Evolutionary conservation across 495 filamentous ascomycete species (phyloP).

Genomic region (Acidiella bohemica): DNA sequence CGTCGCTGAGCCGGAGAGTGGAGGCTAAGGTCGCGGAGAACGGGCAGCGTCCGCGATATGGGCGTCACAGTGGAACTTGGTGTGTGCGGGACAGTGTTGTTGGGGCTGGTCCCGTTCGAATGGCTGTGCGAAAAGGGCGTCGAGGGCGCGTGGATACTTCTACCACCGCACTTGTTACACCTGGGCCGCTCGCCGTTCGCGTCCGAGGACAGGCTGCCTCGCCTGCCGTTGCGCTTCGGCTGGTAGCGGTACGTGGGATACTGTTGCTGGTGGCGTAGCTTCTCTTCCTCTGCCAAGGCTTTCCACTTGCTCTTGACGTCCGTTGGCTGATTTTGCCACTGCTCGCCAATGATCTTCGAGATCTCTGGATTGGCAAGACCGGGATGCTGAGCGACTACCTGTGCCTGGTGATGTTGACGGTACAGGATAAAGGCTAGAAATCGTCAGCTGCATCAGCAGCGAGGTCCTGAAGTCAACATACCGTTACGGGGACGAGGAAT

Average conservation of each 20-base stretch:
- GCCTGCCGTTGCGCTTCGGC: conserved; percentile 55
- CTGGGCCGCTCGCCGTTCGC: conserved; percentile 28
- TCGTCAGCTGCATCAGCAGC: not conserved
- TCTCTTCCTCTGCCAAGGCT: conserved; percentile 84
- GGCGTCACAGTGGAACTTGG: conserved; percentile 22
- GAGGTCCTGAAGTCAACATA: no score
- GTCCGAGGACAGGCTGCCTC: conserved; percentile 11
- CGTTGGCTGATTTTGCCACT: conserved; percentile 65
- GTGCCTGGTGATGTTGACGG: conserved; percentile 80
- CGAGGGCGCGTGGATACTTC: conserved; percentile 41
- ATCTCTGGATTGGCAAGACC: conserved; percentile 93
- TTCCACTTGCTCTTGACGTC: conserved; percentile 84
- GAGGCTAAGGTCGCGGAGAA: conserved; percentile 32
- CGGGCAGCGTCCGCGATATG: conserved; percentile 25
- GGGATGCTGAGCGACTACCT: conserved; percentile 67
- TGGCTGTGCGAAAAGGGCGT: conserved; percentile 21
- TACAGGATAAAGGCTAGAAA: conserved; percentile 87
- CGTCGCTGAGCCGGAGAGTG: conserved; percentile 21
- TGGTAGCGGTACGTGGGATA: conserved; percentile 93
- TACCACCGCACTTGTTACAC: conserved; percentile 50
- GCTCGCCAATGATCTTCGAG: conserved; percentile 91
- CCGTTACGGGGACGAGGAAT: conserved; percentile 91
- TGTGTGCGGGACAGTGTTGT: conserved; percentile 27
- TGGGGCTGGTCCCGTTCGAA: not conserved
- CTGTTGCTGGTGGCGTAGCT: conserved; percentile 73